phyloP scores from a whole-genome alignment of 2,329 filamentous ascomycete species.

The Fusarium avenaceum region DNA sequence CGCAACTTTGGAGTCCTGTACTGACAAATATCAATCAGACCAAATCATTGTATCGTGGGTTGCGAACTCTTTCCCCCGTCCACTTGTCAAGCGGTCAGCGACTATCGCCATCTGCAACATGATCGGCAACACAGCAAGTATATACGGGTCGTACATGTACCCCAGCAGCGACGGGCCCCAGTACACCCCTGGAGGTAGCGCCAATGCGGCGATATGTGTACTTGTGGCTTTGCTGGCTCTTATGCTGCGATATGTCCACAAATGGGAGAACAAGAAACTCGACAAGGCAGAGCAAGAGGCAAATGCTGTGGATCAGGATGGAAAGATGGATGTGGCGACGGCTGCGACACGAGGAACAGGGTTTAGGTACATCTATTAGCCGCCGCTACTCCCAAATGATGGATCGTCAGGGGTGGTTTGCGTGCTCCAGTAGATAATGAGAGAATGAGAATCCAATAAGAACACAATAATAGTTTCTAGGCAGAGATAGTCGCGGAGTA shows the following conservation, averaged over 20 bases:
- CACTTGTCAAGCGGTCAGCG: constrained; percentile 74
- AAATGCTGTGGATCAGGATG: neutral
- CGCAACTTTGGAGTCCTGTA: accelerated
- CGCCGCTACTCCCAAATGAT: too few species aligned
- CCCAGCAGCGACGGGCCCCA: constrained; percentile 57
- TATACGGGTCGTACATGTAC: constrained; percentile 65
- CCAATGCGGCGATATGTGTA: constrained; percentile 73
- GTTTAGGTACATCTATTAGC: constrained; percentile 40
- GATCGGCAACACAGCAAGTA: constrained; percentile 70
- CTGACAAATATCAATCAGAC: constrained; percentile 42
- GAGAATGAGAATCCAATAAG: neutral
- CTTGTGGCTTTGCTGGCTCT: constrained; percentile 69
- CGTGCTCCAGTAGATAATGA: neutral
- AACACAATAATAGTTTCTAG: neutral
- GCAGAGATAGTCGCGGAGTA: neutral
- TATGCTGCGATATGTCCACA: constrained; percentile 65
- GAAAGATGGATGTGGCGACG: constrained; percentile 1
- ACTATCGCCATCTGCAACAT: constrained; percentile 76
- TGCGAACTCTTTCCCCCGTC: constrained; percentile 78
- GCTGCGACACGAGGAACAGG: neutral
- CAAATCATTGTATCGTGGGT: constrained; percentile 76
- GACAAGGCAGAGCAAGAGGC: constrained; percentile 59
- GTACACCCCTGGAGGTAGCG: constrained; percentile 67
- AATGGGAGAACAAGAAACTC: constrained; percentile 71
- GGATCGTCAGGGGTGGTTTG: neutral